Evolutionary conservation across 139 green algal species (phyloP).

Genomic region (Chlorella sp.): DNA sequence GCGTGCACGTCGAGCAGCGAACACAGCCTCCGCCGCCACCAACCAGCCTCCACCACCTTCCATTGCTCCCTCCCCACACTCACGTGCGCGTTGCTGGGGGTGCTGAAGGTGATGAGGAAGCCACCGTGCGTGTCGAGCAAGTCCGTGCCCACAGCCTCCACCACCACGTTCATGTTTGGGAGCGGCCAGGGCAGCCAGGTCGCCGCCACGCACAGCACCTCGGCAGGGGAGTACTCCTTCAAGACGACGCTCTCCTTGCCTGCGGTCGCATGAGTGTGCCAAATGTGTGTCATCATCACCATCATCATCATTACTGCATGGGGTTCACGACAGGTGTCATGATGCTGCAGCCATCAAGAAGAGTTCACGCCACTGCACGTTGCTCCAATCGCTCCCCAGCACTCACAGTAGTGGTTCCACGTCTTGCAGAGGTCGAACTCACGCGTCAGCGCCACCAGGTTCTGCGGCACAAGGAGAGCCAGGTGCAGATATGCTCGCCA

Average conservation of each 20-base stretch:
- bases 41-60: too few relatives aligned
- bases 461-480: conserved; percentile 5
- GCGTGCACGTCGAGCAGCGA: too few relatives aligned
- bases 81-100: not conserved
- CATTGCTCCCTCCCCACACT: too few relatives aligned
- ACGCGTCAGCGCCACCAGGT: conserved; percentile 24
- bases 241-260: conserved; percentile 6
- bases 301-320: too few relatives aligned
- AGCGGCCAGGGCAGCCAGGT: conserved; percentile 31
- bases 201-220: conserved; percentile 2
- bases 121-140: conserved; percentile 12
- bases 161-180: conserved; percentile 12
- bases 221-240: not conserved
- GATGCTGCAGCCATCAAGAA: too few relatives aligned
- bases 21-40: conserved; percentile 5
- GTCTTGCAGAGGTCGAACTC: conserved; percentile 39
- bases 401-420: conserved; percentile 39
- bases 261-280: too few relatives aligned
- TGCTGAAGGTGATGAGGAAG: conserved; percentile 8
- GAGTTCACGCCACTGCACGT: too few relatives aligned
- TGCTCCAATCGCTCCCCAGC: too few relatives aligned
- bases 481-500: too few relatives aligned
- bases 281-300: too few relatives aligned
- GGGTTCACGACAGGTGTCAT: too few relatives aligned
- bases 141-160: conserved; percentile 15